Conservation (phyloP, 208 protist genomes). For the Trypanosoma scelopori region DNA sequence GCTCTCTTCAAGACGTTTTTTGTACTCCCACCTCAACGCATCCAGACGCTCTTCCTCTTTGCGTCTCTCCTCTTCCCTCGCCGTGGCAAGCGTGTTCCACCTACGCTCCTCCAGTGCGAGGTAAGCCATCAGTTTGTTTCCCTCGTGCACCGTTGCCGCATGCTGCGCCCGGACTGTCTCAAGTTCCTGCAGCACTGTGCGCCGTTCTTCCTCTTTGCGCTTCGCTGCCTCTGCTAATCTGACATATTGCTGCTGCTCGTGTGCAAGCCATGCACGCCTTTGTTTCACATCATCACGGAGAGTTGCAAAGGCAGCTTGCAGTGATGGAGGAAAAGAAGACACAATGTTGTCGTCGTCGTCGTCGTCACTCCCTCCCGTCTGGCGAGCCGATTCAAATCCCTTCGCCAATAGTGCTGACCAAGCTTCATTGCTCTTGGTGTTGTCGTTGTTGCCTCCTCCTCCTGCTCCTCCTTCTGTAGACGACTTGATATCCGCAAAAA, state of each 20-base stretch:
- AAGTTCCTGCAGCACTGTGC: background rate
- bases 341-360: background rate
- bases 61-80: background rate
- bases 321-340: background rate
- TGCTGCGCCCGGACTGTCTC: background rate
- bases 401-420: background rate
- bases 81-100: background rate
- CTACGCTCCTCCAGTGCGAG: conserved; percentile 2
- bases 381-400: background rate
- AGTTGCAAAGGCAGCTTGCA: background rate
- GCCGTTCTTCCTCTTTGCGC: background rate
- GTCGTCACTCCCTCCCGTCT: background rate
- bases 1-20: background rate
- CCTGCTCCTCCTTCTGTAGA: no score
- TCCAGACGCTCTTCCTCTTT: background rate
- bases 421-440: background rate
- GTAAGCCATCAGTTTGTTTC: conserved; percentile 1
- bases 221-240: background rate
- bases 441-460: no score
- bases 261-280: background rate
- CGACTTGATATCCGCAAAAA: background rate
- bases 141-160: background rate
- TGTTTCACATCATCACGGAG: background rate
- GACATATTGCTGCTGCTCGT: background rate
- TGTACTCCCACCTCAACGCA: background rate